phyloP scores from a whole-genome alignment of 2,329 filamentous ascomycete species.

The Aspergillus floridensis region DNA sequence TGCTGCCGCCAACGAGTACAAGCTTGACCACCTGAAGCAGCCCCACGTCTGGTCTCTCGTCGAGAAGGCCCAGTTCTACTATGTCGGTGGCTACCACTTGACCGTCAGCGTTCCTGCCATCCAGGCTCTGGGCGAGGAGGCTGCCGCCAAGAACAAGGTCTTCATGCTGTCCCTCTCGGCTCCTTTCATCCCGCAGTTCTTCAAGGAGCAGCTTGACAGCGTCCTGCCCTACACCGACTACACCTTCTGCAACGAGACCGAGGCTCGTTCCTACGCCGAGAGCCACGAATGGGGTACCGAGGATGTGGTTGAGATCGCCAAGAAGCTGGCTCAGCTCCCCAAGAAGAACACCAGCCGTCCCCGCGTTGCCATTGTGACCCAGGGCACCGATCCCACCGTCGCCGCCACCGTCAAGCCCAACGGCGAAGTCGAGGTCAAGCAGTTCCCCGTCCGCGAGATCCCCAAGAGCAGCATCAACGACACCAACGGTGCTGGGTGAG shows the following conservation, averaged over 20 bases:
- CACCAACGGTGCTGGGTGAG: constrained; percentile 83
- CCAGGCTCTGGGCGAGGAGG: constrained; percentile 84
- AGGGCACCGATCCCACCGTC: constrained; percentile 87
- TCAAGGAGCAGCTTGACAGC: constrained; percentile 90
- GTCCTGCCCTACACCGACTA: constrained; percentile 92
- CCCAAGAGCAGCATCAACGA: constrained; percentile 78
- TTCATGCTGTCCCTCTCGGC: constrained; percentile 91
- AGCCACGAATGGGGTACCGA: constrained; percentile 71
- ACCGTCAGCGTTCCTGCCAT: constrained; percentile 92
- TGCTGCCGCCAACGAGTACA: constrained; percentile 95
- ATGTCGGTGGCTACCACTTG: constrained; percentile 95
- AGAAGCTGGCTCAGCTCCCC: constrained; percentile 79
- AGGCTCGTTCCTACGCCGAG: constrained; percentile 83
- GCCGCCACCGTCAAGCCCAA: constrained; percentile 71
- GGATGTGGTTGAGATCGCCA: constrained; percentile 80
- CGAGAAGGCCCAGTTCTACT: constrained; percentile 83
- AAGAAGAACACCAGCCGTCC: constrained; percentile 87
- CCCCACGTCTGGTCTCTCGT: constrained; percentile 90
- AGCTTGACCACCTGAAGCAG: constrained; percentile 86
- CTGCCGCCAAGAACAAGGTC: constrained; percentile 80
- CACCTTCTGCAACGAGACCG: constrained; percentile 94
- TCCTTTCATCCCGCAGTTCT: constrained; percentile 95
- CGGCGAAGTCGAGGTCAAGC: constrained; percentile 63
- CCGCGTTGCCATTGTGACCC: constrained; percentile 86
- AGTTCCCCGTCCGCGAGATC: constrained; percentile 80